A percentile compares a stretch with the other conserved stretches of the same genome.
phyloP scores from a whole-genome alignment of 805 yeast species.

The Monosporozyma servazzii region DNA sequence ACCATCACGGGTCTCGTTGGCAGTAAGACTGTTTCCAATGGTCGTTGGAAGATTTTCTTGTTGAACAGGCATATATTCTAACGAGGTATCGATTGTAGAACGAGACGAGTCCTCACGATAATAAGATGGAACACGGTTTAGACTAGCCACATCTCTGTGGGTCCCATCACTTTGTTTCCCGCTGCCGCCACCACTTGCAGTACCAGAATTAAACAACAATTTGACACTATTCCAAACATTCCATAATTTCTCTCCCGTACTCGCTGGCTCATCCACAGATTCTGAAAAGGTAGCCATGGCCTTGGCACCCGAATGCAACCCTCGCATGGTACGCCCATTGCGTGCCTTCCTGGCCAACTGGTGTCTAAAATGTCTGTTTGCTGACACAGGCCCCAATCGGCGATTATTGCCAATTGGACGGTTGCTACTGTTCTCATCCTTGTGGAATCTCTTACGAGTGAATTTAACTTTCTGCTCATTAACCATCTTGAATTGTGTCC shows the following conservation, averaged over 20 bases:
- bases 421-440: not conserved
- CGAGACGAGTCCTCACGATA: not conserved
- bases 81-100: constrained; percentile 1
- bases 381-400: not conserved
- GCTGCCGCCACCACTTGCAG: not conserved
- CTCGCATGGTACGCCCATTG: not conserved
- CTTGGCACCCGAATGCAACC: not conserved
- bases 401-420: not conserved
- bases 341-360: not conserved
- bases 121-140: not conserved
- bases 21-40: not conserved
- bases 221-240: not conserved
- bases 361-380: not conserved
- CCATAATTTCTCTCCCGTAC: not conserved
- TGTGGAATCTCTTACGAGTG: not conserved
- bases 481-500: not conserved
- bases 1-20: too few species aligned
- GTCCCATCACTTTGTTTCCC: not conserved
- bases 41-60: not conserved
- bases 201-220: not conserved
- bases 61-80: constrained; percentile 1
- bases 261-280: not conserved
- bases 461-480: not conserved
- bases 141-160: not conserved
- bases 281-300: not conserved